Evolutionary conservation across 2,329 filamentous ascomycete genomes (phyloP).

Genomic region (Knoxdaviesia capensis): DNA sequence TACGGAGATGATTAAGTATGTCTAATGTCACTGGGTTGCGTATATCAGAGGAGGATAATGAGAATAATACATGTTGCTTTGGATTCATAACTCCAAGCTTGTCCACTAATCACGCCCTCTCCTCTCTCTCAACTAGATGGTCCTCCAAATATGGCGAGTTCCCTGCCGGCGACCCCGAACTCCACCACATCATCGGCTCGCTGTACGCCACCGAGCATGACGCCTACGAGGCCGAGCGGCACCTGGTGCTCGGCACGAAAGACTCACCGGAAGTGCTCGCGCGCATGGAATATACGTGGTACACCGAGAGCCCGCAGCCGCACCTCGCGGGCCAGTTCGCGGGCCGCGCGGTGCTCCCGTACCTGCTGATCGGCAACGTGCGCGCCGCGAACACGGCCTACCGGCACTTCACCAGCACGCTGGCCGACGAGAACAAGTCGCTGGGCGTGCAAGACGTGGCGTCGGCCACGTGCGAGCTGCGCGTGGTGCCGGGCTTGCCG

Average conservation of each 20-base stretch:
- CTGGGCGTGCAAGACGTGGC: slow-evolving; percentile 69
- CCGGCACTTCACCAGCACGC: slow-evolving; percentile 32
- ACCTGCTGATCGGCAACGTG: slow-evolving; percentile 76
- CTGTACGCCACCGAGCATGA: slow-evolving; percentile 89
- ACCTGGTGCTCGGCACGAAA: slow-evolving; percentile 72
- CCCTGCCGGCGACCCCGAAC: slow-evolving; percentile 78
- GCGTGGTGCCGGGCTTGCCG: slow-evolving; percentile 79
- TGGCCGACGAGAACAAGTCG: slow-evolving; percentile 19
- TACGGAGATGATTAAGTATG: slow-evolving; percentile 58
- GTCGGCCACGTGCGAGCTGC: slow-evolving; percentile 49
- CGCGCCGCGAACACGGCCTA: slow-evolving; percentile 73
- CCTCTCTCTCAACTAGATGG: slow-evolving; percentile 31
- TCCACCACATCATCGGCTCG: slow-evolving; percentile 79
- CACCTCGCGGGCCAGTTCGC: slow-evolving; percentile 77
- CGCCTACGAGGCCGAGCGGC: slow-evolving; percentile 79
- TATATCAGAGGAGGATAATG: not conserved
- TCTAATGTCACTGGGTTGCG: slow-evolving; percentile 4
- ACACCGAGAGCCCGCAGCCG: slow-evolving; percentile 57
- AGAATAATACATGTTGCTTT: no score
- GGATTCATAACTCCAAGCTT: no score
- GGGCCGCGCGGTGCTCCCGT: slow-evolving; percentile 73
- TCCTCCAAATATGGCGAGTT: slow-evolving; percentile 69
- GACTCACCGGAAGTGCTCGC: slow-evolving; percentile 68
- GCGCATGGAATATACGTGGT: slow-evolving; percentile 84
- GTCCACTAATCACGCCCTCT: not conserved